Conservation (phyloP, 2,329 filamentous ascomycete genomes). For the Sarocladiaceae sp. region DNA sequence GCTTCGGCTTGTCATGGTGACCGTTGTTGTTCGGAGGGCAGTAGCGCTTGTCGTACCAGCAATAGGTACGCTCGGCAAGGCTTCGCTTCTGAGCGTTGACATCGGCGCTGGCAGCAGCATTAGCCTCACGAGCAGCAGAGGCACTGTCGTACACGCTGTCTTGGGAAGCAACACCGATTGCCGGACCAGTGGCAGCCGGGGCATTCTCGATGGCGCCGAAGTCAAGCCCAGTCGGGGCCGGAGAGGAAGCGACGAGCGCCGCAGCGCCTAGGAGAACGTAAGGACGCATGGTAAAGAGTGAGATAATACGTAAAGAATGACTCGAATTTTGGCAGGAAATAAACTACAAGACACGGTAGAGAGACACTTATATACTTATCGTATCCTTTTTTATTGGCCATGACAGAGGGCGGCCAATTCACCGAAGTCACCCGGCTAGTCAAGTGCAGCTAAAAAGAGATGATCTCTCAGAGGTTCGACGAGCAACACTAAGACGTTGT, state of each 20-base stretch:
- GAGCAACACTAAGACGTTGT: too few species aligned
- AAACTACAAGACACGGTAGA: too few species aligned
- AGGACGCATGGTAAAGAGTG: not conserved
- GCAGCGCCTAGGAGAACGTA: slow-evolving; percentile 2
- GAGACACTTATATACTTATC: too few species aligned
- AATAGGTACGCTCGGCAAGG: not conserved
- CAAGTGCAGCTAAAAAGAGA: too few species aligned
- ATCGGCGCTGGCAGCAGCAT: not conserved
- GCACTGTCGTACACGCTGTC: not conserved
- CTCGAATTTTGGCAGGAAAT: not conserved
- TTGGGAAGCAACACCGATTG: not conserved
- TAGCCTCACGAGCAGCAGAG: not conserved
- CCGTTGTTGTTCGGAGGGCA: not conserved
- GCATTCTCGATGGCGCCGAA: slow-evolving; percentile 1
- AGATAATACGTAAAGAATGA: not conserved
- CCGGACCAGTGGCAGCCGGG: not conserved
- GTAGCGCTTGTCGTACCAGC: not conserved
- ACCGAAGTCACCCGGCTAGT: too few species aligned
- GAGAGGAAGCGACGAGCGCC: slow-evolving; percentile 1
- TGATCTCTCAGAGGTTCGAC: too few species aligned
- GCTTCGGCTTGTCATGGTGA: not conserved
- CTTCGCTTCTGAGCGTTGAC: not conserved
- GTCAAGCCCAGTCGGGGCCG: not conserved
- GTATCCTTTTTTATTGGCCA: too few species aligned
- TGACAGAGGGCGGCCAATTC: too few species aligned